Evolutionary conservation across 495 filamentous ascomycete species (phyloP).

Genomic region (Talaromyces ruber): DNA sequence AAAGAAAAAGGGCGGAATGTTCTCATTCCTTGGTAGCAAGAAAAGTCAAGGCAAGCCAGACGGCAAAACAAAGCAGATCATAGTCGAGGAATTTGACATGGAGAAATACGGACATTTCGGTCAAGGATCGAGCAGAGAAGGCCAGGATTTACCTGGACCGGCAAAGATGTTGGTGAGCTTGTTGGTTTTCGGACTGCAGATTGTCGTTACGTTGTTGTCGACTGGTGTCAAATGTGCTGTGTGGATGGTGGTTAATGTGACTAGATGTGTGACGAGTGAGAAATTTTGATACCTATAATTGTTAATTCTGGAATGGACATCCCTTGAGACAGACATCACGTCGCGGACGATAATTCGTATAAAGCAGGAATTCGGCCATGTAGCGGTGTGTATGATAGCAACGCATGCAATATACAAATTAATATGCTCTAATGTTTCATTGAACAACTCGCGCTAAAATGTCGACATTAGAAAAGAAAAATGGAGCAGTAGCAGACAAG

Average conservation of each 20-base stretch:
- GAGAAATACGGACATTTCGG: constrained; percentile 36
- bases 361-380: background rate
- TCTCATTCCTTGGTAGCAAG: constrained; percentile 2
- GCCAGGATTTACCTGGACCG: constrained; percentile 29
- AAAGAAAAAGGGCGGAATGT: background rate
- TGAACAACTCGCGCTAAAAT: background rate
- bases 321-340: background rate
- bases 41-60: constrained; percentile 6
- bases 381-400: background rate
- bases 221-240: constrained; percentile 28
- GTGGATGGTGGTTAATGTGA: constrained; percentile 30
- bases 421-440: background rate
- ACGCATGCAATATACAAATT: background rate
- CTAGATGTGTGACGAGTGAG: constrained; percentile 31
- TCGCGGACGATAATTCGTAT: background rate
- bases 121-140: constrained; percentile 22
- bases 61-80: constrained; percentile 15
- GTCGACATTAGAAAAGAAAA: background rate
- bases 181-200: constrained; percentile 30
- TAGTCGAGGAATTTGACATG: constrained; percentile 36
- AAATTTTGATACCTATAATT: constrained; percentile 19
- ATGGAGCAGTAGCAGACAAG: background rate
- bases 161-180: constrained; percentile 24
- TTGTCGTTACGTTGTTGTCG: constrained; percentile 27
- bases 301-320: background rate